Evolutionary conservation across 257 asterid species (phyloP), one percentile per base, ranked within the genome.

Genomic region (Petunia axillaris): DNA sequence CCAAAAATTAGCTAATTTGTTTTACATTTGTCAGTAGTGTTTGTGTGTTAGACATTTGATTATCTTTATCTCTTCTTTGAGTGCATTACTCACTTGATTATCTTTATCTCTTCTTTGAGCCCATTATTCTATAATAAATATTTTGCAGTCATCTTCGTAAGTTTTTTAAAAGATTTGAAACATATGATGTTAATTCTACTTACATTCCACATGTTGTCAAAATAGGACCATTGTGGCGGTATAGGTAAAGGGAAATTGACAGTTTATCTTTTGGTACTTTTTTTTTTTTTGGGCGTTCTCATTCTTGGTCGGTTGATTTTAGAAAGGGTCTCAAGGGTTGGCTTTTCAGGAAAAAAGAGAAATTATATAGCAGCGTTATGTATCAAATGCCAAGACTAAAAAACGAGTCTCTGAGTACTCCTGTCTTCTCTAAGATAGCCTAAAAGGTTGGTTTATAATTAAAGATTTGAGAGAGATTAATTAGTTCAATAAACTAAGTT

Each of bases 281-380:
- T 25, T 70, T 11, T 70, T 43, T 44, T 70, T 70, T 46, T 10
- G 77, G 14, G 55, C 16, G 25, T 68, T 10, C 41, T 10, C 48
- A 71, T 43, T 25, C 6, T 25, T 40, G 75, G 6, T 46, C 5
- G 1, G 25, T 14, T 70, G 77, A 46, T 48, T 2, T 48, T 25
- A 71, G 50, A 25, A 48, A 71, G 77, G 77, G 5, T 71, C 77
- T 71, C 77, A 11, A 48, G 60, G 43, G 43, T 48, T 71, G 60
- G 43, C 16, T 10, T 71, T 48, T 71, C 77, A 9, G 40, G 6
- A 5, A 71, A 71, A 38, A 48, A 46, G 35, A 71, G 60, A 71
- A 71, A 10, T 15, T 44, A 3, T 15, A 35, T 48, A 71, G 44
- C 44, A 71, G 44, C 44, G 46, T 70, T 70, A 38, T 71, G 77